Conservation (phyloP, 805 yeast species). For the Sugiyamaella valdiviana region DNA sequence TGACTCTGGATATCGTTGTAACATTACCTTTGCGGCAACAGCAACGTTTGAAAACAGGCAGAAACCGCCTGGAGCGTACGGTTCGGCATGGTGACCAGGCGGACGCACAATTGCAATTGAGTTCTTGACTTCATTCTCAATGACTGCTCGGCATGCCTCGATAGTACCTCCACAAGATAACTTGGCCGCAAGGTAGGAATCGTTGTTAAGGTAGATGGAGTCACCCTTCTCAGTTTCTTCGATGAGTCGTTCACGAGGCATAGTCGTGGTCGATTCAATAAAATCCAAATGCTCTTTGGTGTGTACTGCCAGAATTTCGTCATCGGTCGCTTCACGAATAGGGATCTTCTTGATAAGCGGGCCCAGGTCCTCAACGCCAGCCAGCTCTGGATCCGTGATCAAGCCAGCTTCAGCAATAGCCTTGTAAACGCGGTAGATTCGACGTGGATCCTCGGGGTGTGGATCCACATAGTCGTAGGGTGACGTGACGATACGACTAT, state of each 20-base stretch:
- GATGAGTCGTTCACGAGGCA: conserved; percentile 70
- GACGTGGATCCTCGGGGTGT: conserved; percentile 97
- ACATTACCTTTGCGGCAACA: conserved; percentile 84
- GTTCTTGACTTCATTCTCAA: conserved; percentile 86
- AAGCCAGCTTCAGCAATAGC: conserved; percentile 91
- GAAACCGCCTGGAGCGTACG: conserved; percentile 94
- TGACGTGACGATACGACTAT: conserved; percentile 87
- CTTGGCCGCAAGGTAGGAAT: conserved; percentile 78
- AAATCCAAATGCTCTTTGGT: conserved; percentile 70
- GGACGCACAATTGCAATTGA: conserved; percentile 94
- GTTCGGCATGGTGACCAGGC: conserved; percentile 99
- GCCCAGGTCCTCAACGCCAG: conserved; percentile 71
- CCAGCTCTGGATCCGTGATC: conserved; percentile 67
- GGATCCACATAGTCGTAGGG: conserved; percentile 94
- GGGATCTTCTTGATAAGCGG: conserved; percentile 84
- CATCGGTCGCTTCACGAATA: conserved; percentile 79
- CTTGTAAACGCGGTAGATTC: conserved; percentile 90
- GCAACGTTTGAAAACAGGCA: conserved; percentile 95
- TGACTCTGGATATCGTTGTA: conserved; percentile 79
- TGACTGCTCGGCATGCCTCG: conserved; percentile 92
- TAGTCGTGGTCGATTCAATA: conserved; percentile 65
- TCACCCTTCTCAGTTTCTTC: conserved; percentile 88
- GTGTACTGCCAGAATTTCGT: conserved; percentile 84
- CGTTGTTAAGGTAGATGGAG: conserved; percentile 91
- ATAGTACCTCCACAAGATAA: conserved; percentile 95